Base-by-base conservation (phyloP, 768 basidiomycete genomes). In the Collybia nuda region DNA sequence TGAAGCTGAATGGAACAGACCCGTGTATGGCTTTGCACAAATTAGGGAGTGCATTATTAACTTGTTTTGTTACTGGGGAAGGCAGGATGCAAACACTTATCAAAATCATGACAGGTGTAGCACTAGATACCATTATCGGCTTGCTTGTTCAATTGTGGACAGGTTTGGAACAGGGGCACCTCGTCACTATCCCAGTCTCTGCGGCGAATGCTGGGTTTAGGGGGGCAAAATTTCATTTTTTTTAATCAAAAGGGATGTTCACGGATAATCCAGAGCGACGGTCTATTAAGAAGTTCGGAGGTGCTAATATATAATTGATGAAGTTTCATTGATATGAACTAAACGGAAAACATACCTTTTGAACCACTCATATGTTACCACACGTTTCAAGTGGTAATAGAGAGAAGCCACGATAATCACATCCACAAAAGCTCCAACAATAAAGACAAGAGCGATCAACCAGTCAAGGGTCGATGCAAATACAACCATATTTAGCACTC, bases 181-280 rank as follows among this genome's bases (percentile, higher is more conserved):
- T 60, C 6, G 62, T 61, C 6, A 62, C 18, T 17, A 62, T 42
- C 2, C 62, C 62, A 6, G 61, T 64, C 48, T 62, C 62, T 64
- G 37, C 11, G 5, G 28, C 28, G 4, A 11, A 28, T 28, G 6
- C 5, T 28, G 11, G 11, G 28, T 37, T 36, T 15, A 5, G 6
- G 24, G 8, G 14, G 2, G 41, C 18, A 21, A 52, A 28, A 28
- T n/a, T n/a, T n/a, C n/a, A n/a, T n/a, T n/a, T n/a, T n/a, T n/a
- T n/a, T n/a, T n/a, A n/a, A n/a, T n/a, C 6, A 28, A 11, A 38
- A 18, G 19, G 21, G 5, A 18, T 12, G 53, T 60, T 12, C 45
- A 67, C 63, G 59, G 11, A 67, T 61, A 15, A 60, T 56, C 57
- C 58, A 62, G 22, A 53, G 48, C 24, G 61, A 42, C 17, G 64